phyloP scores from a whole-genome alignment of 345 rosid genomes.

The Linum lewisii region DNA sequence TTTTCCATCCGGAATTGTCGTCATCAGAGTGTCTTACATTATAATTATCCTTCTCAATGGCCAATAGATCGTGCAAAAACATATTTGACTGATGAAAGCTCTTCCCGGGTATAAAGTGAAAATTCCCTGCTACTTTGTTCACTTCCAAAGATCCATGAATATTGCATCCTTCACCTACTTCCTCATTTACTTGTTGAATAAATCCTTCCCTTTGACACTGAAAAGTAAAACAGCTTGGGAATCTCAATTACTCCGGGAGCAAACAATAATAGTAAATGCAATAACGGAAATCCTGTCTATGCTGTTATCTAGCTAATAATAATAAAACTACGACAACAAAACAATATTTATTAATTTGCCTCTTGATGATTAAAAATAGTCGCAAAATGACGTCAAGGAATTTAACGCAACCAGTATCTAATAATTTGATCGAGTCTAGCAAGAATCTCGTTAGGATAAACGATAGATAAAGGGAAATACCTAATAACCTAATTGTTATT shows the following conservation, averaged over 20 bases:
- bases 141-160: constrained; percentile 88
- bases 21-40: constrained; percentile 44
- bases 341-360: too few species aligned
- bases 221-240: constrained; percentile 3
- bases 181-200: constrained; percentile 75
- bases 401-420: too few species aligned
- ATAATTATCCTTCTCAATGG: constrained; percentile 74
- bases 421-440: too few species aligned
- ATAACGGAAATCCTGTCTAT: neutral
- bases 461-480: too few species aligned
- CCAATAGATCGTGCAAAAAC: constrained; percentile 74
- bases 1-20: neutral
- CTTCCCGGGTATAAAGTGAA: constrained; percentile 97
- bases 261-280: neutral
- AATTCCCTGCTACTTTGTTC: constrained; percentile 95
- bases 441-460: too few species aligned
- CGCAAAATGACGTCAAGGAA: too few species aligned
- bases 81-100: constrained; percentile 88
- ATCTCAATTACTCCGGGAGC: neutral
- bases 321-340: too few species aligned
- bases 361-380: too few species aligned
- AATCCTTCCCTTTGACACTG: constrained; percentile 97
- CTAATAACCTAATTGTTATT: too few species aligned
- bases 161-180: constrained; percentile 96
- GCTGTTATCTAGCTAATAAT: neutral